Conservation (phyloP, 1,284 basidiomycete species). For the Ceraceosorus bombacis region DNA sequence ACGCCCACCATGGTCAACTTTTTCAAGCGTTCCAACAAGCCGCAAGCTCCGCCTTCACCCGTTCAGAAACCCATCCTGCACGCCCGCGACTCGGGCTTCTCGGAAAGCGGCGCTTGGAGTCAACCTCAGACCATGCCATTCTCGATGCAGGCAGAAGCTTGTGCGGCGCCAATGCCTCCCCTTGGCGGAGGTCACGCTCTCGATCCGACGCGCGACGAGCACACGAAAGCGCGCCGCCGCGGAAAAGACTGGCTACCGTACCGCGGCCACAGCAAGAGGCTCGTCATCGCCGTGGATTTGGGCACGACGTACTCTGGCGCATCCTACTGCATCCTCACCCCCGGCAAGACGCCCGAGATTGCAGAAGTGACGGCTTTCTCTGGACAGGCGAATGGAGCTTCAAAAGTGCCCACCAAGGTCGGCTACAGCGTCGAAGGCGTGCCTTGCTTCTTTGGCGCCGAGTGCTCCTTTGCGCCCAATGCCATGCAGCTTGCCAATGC, state of each 20-base stretch:
- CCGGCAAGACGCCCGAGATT: slow-evolving; percentile 14
- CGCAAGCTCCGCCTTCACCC: too few species aligned
- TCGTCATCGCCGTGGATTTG: slow-evolving; percentile 15
- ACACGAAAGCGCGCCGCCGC: too few species aligned
- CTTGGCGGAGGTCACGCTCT: too few species aligned
- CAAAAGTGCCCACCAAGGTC: slow-evolving; percentile 12
- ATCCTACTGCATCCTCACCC: slow-evolving; percentile 13
- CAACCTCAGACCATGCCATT: too few species aligned
- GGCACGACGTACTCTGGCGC: slow-evolving; percentile 15
- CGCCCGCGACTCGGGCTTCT: too few species aligned
- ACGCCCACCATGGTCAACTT: too few species aligned
- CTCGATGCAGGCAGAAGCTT: too few species aligned
- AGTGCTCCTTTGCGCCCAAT: slow-evolving; percentile 6
- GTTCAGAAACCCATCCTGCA: too few species aligned
- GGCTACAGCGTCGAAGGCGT: slow-evolving; percentile 9
- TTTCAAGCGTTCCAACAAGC: too few species aligned
- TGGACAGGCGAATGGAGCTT: slow-evolving; percentile 6
- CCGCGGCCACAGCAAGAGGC: slow-evolving; percentile 5
- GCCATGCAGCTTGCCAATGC: slow-evolving; percentile 8
- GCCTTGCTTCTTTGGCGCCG: slow-evolving; percentile 12
- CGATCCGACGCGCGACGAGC: too few species aligned
- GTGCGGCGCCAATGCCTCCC: too few species aligned
- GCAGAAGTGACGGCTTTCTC: slow-evolving; percentile 14
- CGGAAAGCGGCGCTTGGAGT: too few species aligned
- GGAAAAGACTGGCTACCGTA: slow-evolving; percentile 14